Evolutionary conservation across 352 stramenopile species (phyloP).

Genomic region (Globisporangium spiculum): DNA sequence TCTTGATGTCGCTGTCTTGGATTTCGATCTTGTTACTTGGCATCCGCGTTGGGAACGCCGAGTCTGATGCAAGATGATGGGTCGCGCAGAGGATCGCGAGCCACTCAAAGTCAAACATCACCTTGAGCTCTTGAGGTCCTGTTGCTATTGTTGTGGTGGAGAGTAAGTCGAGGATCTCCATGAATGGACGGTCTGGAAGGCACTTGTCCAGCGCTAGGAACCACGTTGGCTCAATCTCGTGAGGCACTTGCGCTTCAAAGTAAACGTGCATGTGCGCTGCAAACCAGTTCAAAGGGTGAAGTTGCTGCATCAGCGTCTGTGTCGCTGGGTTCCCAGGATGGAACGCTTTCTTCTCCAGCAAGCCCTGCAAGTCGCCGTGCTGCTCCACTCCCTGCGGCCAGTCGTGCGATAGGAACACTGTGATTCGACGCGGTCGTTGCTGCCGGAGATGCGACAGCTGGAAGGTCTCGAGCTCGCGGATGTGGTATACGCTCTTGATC

Average conservation of each 20-base stretch:
- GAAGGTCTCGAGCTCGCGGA: slow-evolving; percentile 81
- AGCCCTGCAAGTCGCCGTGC: slow-evolving; percentile 66
- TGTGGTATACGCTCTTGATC: slow-evolving; percentile 89
- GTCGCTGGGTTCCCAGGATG: slow-evolving; percentile 64
- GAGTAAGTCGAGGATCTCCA: slow-evolving; percentile 77
- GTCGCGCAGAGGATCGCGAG: slow-evolving; percentile 76
- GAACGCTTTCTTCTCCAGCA: slow-evolving; percentile 77
- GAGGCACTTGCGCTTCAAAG: slow-evolving; percentile 83
- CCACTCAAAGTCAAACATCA: slow-evolving; percentile 87
- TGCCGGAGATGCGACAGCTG: slow-evolving; percentile 47
- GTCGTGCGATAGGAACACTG: slow-evolving; percentile 93
- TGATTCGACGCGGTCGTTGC: slow-evolving; percentile 30
- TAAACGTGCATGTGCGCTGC: slow-evolving; percentile 93
- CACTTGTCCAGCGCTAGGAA: slow-evolving; percentile 97
- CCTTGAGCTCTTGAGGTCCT: slow-evolving; percentile 13
- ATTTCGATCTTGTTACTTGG: slow-evolving; percentile 25
- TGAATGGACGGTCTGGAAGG: slow-evolving; percentile 74
- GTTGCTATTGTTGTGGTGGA: background rate
- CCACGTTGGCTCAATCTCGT: slow-evolving; percentile 47
- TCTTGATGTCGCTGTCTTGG: slow-evolving; percentile 1
- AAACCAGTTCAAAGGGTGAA: slow-evolving; percentile 92
- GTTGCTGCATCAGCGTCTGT: slow-evolving; percentile 66
- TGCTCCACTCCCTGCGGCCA: slow-evolving; percentile 90
- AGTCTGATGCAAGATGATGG: slow-evolving; percentile 43
- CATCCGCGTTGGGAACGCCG: slow-evolving; percentile 26